phyloP scores from a whole-genome alignment of 164 flowering plant species.

The Annona squamosa region DNA sequence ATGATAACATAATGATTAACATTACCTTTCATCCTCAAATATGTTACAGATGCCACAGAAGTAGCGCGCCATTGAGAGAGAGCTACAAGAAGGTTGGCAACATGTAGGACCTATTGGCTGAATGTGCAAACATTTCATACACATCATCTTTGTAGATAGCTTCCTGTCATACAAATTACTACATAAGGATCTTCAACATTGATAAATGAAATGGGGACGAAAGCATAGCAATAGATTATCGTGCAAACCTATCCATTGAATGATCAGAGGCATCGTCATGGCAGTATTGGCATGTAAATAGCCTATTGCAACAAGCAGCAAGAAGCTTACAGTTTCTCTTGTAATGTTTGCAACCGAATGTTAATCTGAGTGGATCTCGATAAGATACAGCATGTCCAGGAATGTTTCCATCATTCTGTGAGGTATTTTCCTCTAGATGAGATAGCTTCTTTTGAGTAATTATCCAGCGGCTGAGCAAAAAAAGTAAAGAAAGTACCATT shows the following conservation, averaged over 20 bases:
- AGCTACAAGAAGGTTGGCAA: constrained; percentile 42
- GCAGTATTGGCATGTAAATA: constrained; percentile 73
- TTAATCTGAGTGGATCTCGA: constrained; percentile 32
- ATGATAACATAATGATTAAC: not conserved
- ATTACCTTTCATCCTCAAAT: constrained; percentile 78
- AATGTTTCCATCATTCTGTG: constrained; percentile 32
- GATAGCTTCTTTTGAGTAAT: constrained; percentile 33
- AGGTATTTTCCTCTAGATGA: constrained; percentile 19
- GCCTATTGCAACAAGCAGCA: constrained; percentile 68
- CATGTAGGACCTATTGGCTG: constrained; percentile 70
- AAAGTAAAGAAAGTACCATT: not conserved
- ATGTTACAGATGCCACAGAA: constrained; percentile 81
- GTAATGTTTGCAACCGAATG: constrained; percentile 82
- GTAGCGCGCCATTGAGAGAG: constrained; percentile 71
- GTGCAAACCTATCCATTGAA: constrained; percentile 54
- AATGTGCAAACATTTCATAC: constrained; percentile 81
- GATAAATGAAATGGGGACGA: not conserved
- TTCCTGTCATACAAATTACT: constrained; percentile 38
- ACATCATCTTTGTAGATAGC: constrained; percentile 71
- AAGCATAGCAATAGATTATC: not conserved
- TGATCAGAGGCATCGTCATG: constrained; percentile 81
- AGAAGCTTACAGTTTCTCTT: constrained; percentile 86
- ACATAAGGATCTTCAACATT: constrained; percentile 2
- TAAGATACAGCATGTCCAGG: constrained; percentile 71
- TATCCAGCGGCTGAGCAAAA: constrained; percentile 53